A percentile compares a stretch with the other conserved stretches of the same genome.
Conservation (phyloP, 306 rosid species). For the Myrica gale region DNA sequence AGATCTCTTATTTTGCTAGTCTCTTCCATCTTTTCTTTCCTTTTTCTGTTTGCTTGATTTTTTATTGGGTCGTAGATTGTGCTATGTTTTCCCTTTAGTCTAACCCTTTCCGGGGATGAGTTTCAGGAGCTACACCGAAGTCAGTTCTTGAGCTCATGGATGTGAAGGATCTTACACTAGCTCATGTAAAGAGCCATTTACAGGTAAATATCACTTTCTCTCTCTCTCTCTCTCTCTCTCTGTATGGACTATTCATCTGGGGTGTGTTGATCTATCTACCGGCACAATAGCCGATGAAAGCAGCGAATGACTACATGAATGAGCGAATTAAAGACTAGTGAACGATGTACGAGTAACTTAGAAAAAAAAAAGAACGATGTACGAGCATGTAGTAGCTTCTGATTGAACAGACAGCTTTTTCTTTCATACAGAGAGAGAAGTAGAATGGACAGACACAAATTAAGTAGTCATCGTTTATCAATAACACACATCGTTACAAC, state of each 20-base stretch:
- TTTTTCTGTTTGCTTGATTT: neutral
- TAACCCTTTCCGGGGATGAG: constrained; percentile 22
- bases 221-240: neutral
- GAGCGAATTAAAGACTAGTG: constrained; percentile 18
- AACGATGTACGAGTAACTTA: constrained; percentile 27
- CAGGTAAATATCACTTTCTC: constrained; percentile 50
- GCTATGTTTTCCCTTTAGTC: neutral
- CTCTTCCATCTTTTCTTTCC: neutral
- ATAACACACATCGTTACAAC: constrained; percentile 45
- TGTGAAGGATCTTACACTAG: constrained; percentile 93
- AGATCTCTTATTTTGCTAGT: neutral
- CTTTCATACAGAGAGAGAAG: constrained; percentile 28
- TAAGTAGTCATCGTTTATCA: constrained; percentile 71
- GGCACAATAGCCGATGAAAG: constrained; percentile 57
- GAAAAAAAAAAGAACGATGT: no score
- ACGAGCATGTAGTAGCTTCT: constrained; percentile 38
- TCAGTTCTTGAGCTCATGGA: constrained; percentile 97
- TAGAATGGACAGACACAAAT: constrained; percentile 31
- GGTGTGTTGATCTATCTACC: constrained; percentile 19
- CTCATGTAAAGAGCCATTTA: constrained; percentile 96
- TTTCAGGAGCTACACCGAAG: constrained; percentile 90
- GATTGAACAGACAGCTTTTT: constrained; percentile 47
- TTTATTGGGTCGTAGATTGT: neutral
- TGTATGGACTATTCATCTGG: constrained; percentile 27
- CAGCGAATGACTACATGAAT: constrained; percentile 41